These are phyloP conservation scores for Trypanosoma conorhini DNA, from an alignment of 208 protist genomes.

Conservation along the genomic window DNA sequence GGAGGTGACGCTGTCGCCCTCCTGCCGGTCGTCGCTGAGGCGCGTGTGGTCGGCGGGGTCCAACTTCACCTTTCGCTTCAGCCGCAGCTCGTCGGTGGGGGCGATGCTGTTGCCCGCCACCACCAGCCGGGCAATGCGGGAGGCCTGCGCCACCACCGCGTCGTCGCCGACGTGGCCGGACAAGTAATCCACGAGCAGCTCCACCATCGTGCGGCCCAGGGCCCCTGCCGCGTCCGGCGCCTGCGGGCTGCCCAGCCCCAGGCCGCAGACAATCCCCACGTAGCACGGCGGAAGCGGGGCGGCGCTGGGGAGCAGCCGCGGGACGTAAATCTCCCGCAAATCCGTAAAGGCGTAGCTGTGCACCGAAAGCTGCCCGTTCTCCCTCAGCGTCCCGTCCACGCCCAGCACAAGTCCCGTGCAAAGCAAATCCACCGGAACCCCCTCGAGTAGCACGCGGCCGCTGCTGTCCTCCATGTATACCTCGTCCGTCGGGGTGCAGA, in stretches of 20 bases:
- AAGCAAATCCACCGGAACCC: conserved; percentile 50
- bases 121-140: conserved; percentile 67
- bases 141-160: conserved; percentile 41
- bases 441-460: conserved; percentile 65
- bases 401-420: conserved; percentile 83
- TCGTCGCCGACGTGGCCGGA: conserved; percentile 61
- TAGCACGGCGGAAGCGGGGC: conserved; percentile 57
- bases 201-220: conserved; percentile 41
- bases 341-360: conserved; percentile 60
- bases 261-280: conserved; percentile 80
- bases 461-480: conserved; percentile 85
- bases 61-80: conserved; percentile 87
- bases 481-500: conserved; percentile 65
- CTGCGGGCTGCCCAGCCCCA: conserved; percentile 32
- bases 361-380: conserved; percentile 67
- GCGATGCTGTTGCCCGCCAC: conserved; percentile 89
- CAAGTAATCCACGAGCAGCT: conserved; percentile 84
- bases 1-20: conserved; percentile 41
- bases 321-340: conserved; percentile 47
- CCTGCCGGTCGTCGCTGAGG: conserved; percentile 52
- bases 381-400: conserved; percentile 62
- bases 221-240: conserved; percentile 33
- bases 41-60: conserved; percentile 81
- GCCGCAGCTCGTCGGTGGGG: conserved; percentile 79
- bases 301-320: conserved; percentile 29